phyloP scores from a whole-genome alignment of 2,329 filamentous ascomycete genomes.

The Trichoderma guizhouense region DNA sequence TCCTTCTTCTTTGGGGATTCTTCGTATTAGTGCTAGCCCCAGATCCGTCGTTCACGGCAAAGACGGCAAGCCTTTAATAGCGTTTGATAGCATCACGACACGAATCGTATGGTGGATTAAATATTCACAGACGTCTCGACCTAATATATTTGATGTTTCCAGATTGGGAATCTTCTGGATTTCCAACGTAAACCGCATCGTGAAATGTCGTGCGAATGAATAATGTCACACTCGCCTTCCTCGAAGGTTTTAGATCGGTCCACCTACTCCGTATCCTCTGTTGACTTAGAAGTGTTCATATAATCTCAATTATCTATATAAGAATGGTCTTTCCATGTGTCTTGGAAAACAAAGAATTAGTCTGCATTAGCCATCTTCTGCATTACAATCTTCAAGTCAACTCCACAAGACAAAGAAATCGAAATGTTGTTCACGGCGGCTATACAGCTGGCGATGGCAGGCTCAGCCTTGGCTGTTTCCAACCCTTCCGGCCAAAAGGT shows the following conservation, averaged over 20 bases:
- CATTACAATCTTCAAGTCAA: neutral
- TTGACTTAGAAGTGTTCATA: neutral
- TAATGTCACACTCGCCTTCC: neutral
- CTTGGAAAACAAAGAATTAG: neutral
- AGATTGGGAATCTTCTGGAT: neutral
- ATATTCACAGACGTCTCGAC: neutral
- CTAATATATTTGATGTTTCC: neutral
- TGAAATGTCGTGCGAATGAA: neutral
- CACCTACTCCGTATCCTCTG: neutral
- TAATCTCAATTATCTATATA: neutral
- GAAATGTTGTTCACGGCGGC: neutral
- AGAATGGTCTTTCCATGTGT: too few species aligned
- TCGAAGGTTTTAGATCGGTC: neutral
- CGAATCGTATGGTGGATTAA: neutral
- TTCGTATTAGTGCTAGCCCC: neutral
- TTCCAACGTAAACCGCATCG: neutral
- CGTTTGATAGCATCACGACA: neutral
- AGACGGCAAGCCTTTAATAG: neutral
- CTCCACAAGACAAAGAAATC: neutral
- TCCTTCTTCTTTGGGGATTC: conserved; percentile 10
- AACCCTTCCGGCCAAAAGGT: conserved; percentile 1
- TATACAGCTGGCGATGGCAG: neutral
- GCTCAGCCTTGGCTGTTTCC: neutral
- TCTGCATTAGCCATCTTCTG: neutral
- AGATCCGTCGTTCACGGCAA: neutral